Percentiles rank a stretch among this genome's conserved stretches.
phyloP scores from a whole-genome alignment of 192 early-diverging fungal genomes.

The Podila verticillata region DNA sequence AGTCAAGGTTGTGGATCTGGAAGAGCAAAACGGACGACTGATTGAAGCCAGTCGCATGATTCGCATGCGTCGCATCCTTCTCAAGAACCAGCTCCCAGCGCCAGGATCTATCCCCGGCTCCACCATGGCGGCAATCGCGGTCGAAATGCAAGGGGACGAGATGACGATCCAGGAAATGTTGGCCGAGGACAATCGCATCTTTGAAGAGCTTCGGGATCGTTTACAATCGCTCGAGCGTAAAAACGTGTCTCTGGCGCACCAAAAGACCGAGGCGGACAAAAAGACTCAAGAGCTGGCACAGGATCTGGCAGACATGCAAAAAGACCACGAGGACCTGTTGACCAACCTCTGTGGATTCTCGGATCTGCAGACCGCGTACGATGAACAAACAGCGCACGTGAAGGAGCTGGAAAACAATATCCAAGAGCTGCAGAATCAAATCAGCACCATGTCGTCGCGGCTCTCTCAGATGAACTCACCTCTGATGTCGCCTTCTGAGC shows the following conservation, averaged over 20 bases:
- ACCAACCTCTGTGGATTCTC: slow-evolving; percentile 14
- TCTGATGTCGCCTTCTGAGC: slow-evolving; percentile 35
- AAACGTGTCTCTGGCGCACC: slow-evolving; percentile 18
- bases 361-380: slow-evolving; percentile 22
- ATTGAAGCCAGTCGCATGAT: slow-evolving; percentile 45
- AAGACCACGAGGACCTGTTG: slow-evolving; percentile 28
- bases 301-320: slow-evolving; percentile 25
- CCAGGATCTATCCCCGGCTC: slow-evolving; percentile 50
- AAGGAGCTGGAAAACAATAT: slow-evolving; percentile 32
- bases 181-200: slow-evolving; percentile 44
- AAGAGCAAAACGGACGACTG: slow-evolving; percentile 40
- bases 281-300: slow-evolving; percentile 20
- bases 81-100: slow-evolving; percentile 44
- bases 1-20: slow-evolving; percentile 35
- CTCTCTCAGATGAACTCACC: slow-evolving; percentile 48
- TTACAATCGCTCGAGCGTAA: slow-evolving; percentile 41
- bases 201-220: slow-evolving; percentile 44
- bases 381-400: slow-evolving; percentile 31
- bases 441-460: slow-evolving; percentile 39
- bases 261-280: slow-evolving; percentile 39
- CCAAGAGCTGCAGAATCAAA: slow-evolving; percentile 28
- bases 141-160: slow-evolving; percentile 49
- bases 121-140: slow-evolving; percentile 40
- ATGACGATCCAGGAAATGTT: slow-evolving; percentile 51
- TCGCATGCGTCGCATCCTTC: slow-evolving; percentile 33